phyloP scores from a whole-genome alignment of 768 basidiomycete species.

The Porpolomopsis calyptriformis region DNA sequence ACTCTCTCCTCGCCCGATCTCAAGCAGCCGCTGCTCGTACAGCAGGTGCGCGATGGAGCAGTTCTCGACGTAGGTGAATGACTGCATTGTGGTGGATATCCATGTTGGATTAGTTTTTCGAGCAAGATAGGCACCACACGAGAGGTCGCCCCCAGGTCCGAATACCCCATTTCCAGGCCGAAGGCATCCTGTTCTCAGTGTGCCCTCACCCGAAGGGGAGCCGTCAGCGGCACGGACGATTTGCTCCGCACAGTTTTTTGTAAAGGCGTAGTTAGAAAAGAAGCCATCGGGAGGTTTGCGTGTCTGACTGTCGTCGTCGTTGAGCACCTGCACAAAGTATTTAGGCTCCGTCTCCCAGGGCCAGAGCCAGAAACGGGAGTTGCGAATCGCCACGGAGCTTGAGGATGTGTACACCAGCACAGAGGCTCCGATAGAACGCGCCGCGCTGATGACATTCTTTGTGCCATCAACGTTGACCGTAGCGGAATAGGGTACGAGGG shows the following conservation, averaged over 20 bases:
- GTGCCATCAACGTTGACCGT: conserved; percentile 61
- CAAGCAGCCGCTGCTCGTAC: conserved; percentile 64
- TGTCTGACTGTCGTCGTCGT: conserved; percentile 44
- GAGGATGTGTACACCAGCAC: conserved; percentile 67
- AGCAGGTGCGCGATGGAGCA: conserved; percentile 59
- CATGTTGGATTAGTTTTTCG: conserved; percentile 54
- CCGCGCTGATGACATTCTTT: conserved; percentile 52
- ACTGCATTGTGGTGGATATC: conserved; percentile 46
- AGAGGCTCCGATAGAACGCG: conserved; percentile 41
- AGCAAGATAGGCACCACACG: conserved; percentile 53
- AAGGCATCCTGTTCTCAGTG: conserved; percentile 58
- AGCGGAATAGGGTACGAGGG: conserved; percentile 43
- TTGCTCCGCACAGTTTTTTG: conserved; percentile 50
- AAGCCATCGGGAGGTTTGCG: conserved; percentile 50
- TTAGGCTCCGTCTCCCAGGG: conserved; percentile 60
- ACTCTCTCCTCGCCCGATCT: conserved; percentile 23
- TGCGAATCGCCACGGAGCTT: conserved; percentile 48
- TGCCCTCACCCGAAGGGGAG: conserved; percentile 17
- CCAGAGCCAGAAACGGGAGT: conserved; percentile 57
- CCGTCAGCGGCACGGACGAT: conserved; percentile 30
- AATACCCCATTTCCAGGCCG: conserved; percentile 74
- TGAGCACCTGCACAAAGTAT: conserved; percentile 50
- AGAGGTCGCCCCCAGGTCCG: conserved; percentile 64
- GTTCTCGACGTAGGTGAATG: conserved; percentile 69
- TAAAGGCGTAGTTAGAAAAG: conserved; percentile 71